Evolutionary conservation across 768 basidiomycete species (phyloP).

Genomic region (Leccinum subtestaceum): DNA sequence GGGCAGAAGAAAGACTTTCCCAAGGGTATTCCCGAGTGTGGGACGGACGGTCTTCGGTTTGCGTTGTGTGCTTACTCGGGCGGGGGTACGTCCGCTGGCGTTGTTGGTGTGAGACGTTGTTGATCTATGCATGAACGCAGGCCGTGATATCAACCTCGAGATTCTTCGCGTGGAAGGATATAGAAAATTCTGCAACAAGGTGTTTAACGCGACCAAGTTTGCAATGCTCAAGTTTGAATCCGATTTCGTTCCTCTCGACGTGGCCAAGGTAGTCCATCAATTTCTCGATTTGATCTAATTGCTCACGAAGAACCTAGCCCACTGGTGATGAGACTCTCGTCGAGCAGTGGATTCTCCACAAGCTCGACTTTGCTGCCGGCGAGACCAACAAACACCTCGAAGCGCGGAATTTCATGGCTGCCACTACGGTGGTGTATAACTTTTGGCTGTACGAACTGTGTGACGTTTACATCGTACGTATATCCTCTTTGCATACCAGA

Average conservation of each 20-base stretch:
- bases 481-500: conserved; percentile 1
- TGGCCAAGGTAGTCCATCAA: conserved; percentile 53
- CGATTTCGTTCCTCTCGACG: conserved; percentile 70
- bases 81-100: conserved; percentile 42
- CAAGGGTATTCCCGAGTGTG: conserved; percentile 98
- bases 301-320: too few relatives aligned
- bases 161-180: conserved; percentile 96
- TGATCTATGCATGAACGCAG: conserved; percentile 37
- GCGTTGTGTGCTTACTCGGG: conserved; percentile 92
- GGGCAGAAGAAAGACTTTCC: conserved; percentile 99
- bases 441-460: conserved; percentile 99
- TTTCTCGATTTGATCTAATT: conserved; percentile 8
- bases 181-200: conserved; percentile 99
- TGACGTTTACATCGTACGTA: conserved; percentile 91
- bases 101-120: not conserved
- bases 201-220: conserved; percentile 98
- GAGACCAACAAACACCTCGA: conserved; percentile 74
- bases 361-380: conserved; percentile 26
- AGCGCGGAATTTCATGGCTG: conserved; percentile 91
- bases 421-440: conserved; percentile 79
- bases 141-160: conserved; percentile 96
- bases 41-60: conserved; percentile 94
- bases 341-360: too few relatives aligned
- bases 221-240: conserved; percentile 97
- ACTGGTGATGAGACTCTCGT: too few relatives aligned